Base-by-base conservation (phyloP, 2,329 filamentous ascomycete species). In the Phialophora verrucosa region DNA sequence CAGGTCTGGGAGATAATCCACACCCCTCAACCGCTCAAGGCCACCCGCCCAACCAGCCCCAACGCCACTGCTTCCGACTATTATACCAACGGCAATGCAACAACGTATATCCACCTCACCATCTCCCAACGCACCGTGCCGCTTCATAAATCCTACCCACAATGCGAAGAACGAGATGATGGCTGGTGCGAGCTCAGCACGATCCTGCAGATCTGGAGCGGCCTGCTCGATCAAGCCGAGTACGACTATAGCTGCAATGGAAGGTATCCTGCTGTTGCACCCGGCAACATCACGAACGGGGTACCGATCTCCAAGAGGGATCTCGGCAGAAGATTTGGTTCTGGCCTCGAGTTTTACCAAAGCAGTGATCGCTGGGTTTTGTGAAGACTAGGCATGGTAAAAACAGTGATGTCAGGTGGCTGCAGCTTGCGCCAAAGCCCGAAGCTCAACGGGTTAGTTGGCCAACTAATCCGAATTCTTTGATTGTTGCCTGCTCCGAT, bases 141-240 rank as follows among this genome's bases (percentile, higher is more conserved):
- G 1, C 79, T 93, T 0, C 88, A 90, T 6, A 77, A 77, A 66
- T 91, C 88, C 73, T 88, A 91, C 67, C 77, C 84, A 1, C 85
- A 87, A 65, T 93, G 91, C 72, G 89, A 85, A 1, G 74, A 82
- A 11, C 79, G 90, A 4, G 84, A 88, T 51, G 91, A 93, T 75
- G 91, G 90, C 0, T 93, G 91, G 90, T 93, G 91, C 74, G 90
- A 92, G 74, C 76, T 93, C 57, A 82, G 83, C 2, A 88, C 88
- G 0, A 92, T 93, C 73, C 73, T 93, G 51, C 76, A 84, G 67
- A 80, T 88, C 4, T 87, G 90, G 78, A 81, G 87, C 66, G 79
- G 78, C 67, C 88, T 88, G 82, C 76, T 86, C 42, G 81, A 79
- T 20, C 78, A 83, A 68, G 88, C 89, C 3, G 77, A 85, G 72